Conservation (phyloP, 176 grass and related monocot genomes). For the Oryza coarctata region DNA sequence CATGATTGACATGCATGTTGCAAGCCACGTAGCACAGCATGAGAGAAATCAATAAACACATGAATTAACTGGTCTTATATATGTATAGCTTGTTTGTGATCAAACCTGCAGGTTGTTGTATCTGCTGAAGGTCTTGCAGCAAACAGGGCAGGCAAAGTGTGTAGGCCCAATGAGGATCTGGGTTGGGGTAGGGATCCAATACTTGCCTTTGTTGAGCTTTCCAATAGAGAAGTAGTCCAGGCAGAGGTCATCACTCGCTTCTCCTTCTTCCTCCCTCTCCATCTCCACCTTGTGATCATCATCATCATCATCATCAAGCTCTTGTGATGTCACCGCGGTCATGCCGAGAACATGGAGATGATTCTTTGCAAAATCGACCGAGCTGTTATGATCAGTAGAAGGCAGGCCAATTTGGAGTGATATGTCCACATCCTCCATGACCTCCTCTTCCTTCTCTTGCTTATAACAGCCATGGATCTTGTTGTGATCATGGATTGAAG, state of each 20-base stretch:
- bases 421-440: constrained; percentile 10
- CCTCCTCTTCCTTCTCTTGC: not conserved
- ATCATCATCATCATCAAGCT: not conserved
- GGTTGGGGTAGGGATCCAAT: constrained; percentile 67
- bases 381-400: not conserved
- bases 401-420: constrained; percentile 39
- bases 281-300: constrained; percentile 35
- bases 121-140: constrained; percentile 71
- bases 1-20: not conserved
- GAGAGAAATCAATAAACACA: not conserved
- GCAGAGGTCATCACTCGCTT: constrained; percentile 1
- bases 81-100: not conserved
- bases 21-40: not conserved
- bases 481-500: constrained; percentile 28
- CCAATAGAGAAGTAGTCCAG: constrained; percentile 44
- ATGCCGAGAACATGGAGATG: not conserved
- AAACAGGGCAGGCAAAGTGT: constrained; percentile 60
- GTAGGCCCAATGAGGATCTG: constrained; percentile 73
- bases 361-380: not conserved
- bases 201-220: constrained; percentile 62
- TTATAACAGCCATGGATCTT: not conserved
- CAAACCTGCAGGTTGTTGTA: constrained; percentile 72
- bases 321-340: not conserved
- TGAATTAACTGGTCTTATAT: not conserved
- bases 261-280: not conserved